Evolutionary conservation across 1,139 yeast species (phyloP).

Genomic region (Diutina sp.): DNA sequence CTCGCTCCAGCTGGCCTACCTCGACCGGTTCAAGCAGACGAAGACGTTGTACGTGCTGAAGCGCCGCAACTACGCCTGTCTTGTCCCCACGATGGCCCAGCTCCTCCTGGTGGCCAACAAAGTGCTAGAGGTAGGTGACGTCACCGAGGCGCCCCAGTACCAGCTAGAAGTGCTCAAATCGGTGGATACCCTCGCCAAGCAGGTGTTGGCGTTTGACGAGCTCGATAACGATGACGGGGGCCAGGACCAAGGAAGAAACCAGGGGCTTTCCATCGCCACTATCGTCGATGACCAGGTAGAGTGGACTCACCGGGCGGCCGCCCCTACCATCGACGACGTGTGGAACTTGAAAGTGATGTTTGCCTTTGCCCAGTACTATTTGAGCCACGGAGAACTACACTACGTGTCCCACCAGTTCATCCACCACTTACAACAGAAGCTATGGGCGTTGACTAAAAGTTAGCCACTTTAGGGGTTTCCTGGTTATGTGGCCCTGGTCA

Average conservation of each 20-base stretch:
- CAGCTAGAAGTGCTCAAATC: constrained; percentile 21
- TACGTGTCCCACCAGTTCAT: background rate
- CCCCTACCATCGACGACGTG: constrained; percentile 43
- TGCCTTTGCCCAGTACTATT: constrained; percentile 8
- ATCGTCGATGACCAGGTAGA: constrained; percentile 48
- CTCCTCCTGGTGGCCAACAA: constrained; percentile 14
- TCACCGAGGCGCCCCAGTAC: constrained; percentile 15
- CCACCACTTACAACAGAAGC: background rate
- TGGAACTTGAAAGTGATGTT: constrained; percentile 58
- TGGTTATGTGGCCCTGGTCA: no score
- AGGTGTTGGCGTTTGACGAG: constrained; percentile 6
- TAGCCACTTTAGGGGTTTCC: no score
- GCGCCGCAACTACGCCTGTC: constrained; percentile 26
- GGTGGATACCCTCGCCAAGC: constrained; percentile 21
- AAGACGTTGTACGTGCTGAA: constrained; percentile 39
- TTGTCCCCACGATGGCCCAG: constrained; percentile 23
- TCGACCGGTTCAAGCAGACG: constrained; percentile 30
- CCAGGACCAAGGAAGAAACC: background rate
- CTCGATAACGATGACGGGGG: constrained; percentile 1
- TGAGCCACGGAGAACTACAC: background rate
- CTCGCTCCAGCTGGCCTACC: constrained; percentile 20
- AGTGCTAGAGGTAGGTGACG: constrained; percentile 14
- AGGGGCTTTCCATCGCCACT: constrained; percentile 26
- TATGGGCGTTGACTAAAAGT: background rate
- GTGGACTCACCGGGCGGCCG: constrained; percentile 27